phyloP scores from a whole-genome alignment of 805 yeast genomes.

The Hanseniaspora lachancei region DNA sequence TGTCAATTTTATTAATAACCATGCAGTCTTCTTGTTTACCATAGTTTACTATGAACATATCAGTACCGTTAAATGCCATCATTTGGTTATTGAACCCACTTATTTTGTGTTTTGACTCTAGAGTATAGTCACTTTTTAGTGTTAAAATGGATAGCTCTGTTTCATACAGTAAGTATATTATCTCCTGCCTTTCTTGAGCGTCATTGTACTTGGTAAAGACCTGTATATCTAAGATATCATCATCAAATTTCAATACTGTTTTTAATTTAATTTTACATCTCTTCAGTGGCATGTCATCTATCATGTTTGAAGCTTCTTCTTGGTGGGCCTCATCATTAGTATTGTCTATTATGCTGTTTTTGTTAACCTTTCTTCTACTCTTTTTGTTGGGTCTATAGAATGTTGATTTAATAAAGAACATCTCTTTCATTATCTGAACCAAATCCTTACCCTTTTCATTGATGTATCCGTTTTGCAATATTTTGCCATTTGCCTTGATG shows the following conservation, averaged over 20 bases:
- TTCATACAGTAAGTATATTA: slow-evolving; percentile 21
- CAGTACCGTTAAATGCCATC: slow-evolving; percentile 16
- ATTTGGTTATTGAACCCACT: slow-evolving; percentile 18
- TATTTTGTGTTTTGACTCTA: slow-evolving; percentile 20
- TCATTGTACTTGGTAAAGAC: slow-evolving; percentile 19
- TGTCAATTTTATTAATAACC: slow-evolving; percentile 16
- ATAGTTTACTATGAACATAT: slow-evolving; percentile 17
- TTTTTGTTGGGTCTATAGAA: background rate
- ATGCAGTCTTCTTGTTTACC: background rate
- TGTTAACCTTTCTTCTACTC: background rate
- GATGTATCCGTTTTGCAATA: slow-evolving; percentile 27
- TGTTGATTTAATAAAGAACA: slow-evolving; percentile 5
- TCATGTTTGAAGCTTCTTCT: slow-evolving; percentile 14
- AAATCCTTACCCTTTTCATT: slow-evolving; percentile 24
- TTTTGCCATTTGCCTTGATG: slow-evolving; percentile 20
- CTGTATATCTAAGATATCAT: slow-evolving; percentile 21
- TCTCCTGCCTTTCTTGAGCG: slow-evolving; percentile 14
- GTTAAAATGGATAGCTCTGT: slow-evolving; percentile 24
- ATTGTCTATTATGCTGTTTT: slow-evolving; percentile 1
- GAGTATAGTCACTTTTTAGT: slow-evolving; percentile 20
- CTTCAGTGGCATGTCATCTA: slow-evolving; percentile 24
- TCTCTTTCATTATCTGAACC: slow-evolving; percentile 19
- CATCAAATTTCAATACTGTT: slow-evolving; percentile 26
- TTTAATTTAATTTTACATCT: slow-evolving; percentile 24
- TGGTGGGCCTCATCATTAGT: slow-evolving; percentile 6